Evolutionary conservation across 441 rosid genomes (phyloP).

Genomic region (Geranium incanum): DNA sequence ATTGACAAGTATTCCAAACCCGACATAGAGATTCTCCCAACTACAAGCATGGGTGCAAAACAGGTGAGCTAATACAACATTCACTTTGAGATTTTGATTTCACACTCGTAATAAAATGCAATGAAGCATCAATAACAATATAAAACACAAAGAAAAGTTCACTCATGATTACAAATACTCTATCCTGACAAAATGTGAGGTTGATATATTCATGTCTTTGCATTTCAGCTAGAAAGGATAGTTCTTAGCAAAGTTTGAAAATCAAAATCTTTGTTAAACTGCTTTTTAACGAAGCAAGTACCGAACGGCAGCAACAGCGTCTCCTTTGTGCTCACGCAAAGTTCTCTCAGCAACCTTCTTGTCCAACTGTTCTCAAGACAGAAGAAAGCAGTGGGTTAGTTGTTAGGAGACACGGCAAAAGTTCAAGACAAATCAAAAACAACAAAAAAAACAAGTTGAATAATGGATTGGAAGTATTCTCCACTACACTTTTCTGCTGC

Average conservation of each 20-base stretch:
- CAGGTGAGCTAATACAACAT: not conserved
- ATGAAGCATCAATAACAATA: not conserved
- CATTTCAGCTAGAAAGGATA: not conserved
- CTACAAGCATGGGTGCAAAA: not conserved
- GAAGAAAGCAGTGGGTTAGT: slow-evolving; percentile 11
- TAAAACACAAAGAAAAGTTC: not conserved
- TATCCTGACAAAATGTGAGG: not conserved
- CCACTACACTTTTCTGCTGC: too few species aligned
- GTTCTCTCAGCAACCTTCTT: slow-evolving; percentile 88
- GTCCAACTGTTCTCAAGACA: slow-evolving; percentile 49
- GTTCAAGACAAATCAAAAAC: too few species aligned
- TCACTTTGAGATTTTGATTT: not conserved
- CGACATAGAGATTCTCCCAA: too few species aligned
- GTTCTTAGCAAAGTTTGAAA: slow-evolving; percentile 12
- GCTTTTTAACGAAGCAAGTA: slow-evolving; percentile 49
- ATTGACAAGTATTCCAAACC: too few species aligned
- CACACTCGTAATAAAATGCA: not conserved
- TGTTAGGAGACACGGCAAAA: too few species aligned
- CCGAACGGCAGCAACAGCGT: slow-evolving; percentile 85
- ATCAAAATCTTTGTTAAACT: not conserved
- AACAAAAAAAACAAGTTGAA: too few species aligned
- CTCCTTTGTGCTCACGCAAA: slow-evolving; percentile 87
- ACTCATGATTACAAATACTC: not conserved
- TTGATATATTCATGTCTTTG: not conserved
- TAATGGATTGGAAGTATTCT: too few species aligned